Conservation (phyloP, 108 stramenopile genomes). For the Parietichytrium sp. region DNA sequence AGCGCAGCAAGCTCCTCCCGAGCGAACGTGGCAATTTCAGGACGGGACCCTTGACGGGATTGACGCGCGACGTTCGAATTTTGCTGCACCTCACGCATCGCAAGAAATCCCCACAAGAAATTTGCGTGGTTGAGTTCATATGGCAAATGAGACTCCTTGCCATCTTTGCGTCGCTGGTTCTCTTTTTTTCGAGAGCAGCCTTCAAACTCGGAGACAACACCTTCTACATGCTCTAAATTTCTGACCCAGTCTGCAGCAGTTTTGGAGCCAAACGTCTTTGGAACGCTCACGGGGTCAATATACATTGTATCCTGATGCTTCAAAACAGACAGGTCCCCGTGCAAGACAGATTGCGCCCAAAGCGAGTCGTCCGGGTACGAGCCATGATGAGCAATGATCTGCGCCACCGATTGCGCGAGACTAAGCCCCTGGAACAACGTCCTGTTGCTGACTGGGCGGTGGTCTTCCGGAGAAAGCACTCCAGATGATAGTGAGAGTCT, state of each 20-base stretch:
- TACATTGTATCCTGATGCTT: too few species aligned
- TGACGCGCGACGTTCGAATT: too few species aligned
- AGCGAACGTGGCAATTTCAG: neutral
- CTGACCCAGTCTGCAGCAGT: neutral
- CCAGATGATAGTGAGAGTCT: neutral
- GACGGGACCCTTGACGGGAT: too few species aligned
- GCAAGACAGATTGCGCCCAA: too few species aligned
- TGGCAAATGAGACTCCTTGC: neutral
- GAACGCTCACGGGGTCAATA: neutral
- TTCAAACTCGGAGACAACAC: neutral
- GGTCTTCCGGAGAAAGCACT: neutral
- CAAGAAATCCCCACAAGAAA: neutral
- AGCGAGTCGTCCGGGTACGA: too few species aligned
- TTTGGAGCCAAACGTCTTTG: neutral
- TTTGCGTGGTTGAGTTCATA: neutral
- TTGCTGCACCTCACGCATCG: neutral
- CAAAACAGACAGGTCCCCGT: too few species aligned
- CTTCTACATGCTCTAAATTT: neutral
- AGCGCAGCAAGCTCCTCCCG: neutral
- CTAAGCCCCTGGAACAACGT: neutral
- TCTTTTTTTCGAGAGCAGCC: neutral
- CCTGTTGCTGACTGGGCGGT: neutral
- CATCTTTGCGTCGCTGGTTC: neutral
- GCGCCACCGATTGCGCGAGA: neutral
- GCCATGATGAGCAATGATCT: neutral